Evolutionary conservation across 495 filamentous ascomycete genomes (phyloP), one percentile per base, ranked within the genome.

Genomic region (Annulohypoxylon moriforme): DNA sequence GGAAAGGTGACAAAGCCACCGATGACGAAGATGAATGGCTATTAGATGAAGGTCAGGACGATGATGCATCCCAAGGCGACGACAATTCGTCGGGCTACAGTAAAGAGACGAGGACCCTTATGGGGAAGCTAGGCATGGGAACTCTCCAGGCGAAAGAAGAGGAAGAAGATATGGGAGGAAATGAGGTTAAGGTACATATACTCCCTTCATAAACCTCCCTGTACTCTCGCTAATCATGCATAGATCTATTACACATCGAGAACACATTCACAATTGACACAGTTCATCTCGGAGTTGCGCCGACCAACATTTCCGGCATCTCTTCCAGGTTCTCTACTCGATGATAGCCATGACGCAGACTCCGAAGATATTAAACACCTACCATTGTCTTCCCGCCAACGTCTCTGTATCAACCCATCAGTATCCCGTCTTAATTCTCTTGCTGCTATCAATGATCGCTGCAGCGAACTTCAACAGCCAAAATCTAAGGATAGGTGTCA

Each of bases 361-460:
- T 83, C 85, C 34, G 91, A 94, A 74, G 83, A 85, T 4, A 78
- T 98, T 29, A 98, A 96, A 72, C 93, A 98, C 69, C 80, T 99
- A 3, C 90, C 94, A 0, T 81, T 99, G 8, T 97, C 95, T 4
- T 98, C 96, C 0, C 86, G 96, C 27, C 97, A 95, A 72, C 94
- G 94, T 66, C 84, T 99, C 2, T 99, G 96, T 78, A 97, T 98
- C 75, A 97, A 98, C 73, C 86, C 92, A 3, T 87, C 88, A 25
- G 95, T 99, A 14, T 82, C 84, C 42, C 87, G 86, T 18, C 86
- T 98, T 10, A 86, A 85, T 0, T 92, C 87, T 68, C 81, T 90
- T 16, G 91, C 91, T 0, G 93, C 94, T 10, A 97, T 99, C 80
- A 99, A 98, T 72, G 96, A 98, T 80, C 84, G 91, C n/a, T 99